These are phyloP conservation scores for Candida quercuum DNA, from an alignment of 805 yeast genomes.

Conservation along the genomic window DNA sequence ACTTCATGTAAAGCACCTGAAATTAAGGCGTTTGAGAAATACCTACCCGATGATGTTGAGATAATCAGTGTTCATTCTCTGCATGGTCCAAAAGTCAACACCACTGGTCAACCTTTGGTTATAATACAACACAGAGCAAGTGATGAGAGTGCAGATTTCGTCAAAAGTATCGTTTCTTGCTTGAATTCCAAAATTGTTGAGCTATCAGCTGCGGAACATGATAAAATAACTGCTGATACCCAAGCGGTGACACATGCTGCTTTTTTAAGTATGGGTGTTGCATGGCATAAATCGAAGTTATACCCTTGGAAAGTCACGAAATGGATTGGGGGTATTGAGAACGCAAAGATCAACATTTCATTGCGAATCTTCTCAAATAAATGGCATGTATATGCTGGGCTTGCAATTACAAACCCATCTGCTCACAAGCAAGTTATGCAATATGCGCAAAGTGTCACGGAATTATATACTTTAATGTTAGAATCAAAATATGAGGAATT, in stretches of 20 bases:
- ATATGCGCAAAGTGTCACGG: slow-evolving; percentile 80
- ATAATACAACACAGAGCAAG: slow-evolving; percentile 69
- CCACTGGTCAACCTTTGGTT: slow-evolving; percentile 91
- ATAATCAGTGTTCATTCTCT: slow-evolving; percentile 86
- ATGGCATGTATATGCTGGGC: slow-evolving; percentile 98
- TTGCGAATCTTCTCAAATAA: slow-evolving; percentile 86
- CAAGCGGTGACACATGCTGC: slow-evolving; percentile 99
- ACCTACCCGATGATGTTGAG: slow-evolving; percentile 72
- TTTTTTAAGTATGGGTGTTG: slow-evolving; percentile 92
- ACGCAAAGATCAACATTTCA: slow-evolving; percentile 92
- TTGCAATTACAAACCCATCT: slow-evolving; percentile 92
- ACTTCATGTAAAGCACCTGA: slow-evolving; percentile 94
- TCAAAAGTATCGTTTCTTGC: slow-evolving; percentile 61
- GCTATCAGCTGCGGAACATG: slow-evolving; percentile 84
- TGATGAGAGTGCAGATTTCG: slow-evolving; percentile 48
- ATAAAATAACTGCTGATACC: slow-evolving; percentile 93
- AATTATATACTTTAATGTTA: slow-evolving; percentile 77
- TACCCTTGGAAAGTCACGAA: slow-evolving; percentile 89
- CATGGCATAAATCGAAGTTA: slow-evolving; percentile 79
- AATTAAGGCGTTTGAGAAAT: slow-evolving; percentile 73
- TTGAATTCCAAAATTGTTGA: slow-evolving; percentile 73
- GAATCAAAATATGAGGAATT: slow-evolving; percentile 59
- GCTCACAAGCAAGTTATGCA: slow-evolving; percentile 91
- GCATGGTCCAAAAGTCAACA: slow-evolving; percentile 89
- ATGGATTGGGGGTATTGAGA: slow-evolving; percentile 93